These are phyloP conservation scores for Lunularia cruciata DNA, from an alignment of 225 moss, liverwort and hornwort species.

Conservation along the genomic window DNA sequence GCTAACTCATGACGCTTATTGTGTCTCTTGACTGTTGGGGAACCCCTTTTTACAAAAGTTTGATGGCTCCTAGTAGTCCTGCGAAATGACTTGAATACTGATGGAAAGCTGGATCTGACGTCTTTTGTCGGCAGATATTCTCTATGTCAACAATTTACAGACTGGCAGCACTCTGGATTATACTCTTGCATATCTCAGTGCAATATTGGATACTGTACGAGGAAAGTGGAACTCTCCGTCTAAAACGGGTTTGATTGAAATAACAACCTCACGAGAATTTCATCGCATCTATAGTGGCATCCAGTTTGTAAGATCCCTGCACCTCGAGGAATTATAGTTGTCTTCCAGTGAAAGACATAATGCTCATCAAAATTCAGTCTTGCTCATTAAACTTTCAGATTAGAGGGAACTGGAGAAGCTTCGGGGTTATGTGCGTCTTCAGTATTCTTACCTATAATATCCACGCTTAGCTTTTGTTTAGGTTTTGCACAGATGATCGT, in stretches of 20 bases:
- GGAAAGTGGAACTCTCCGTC: conserved; percentile 91
- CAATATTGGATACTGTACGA: conserved; percentile 82
- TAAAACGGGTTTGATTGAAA: conserved; percentile 95
- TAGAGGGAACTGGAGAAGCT: too few species aligned
- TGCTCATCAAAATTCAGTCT: too few species aligned
- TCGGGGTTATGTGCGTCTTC: too few species aligned
- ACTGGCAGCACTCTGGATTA: conserved; percentile 98
- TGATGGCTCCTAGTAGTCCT: too few species aligned
- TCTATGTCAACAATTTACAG: conserved; percentile 96
- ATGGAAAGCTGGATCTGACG: background rate
- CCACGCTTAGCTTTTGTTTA: too few species aligned
- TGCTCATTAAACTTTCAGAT: too few species aligned
- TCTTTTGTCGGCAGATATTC: conserved; percentile 63
- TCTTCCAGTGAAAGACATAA: too few species aligned
- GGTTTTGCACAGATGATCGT: too few species aligned
- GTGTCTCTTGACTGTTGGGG: too few species aligned
- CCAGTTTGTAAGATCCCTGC: conserved; percentile 65
- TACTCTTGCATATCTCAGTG: conserved; percentile 94
- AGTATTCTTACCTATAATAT: too few species aligned
- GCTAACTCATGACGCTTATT: background rate
- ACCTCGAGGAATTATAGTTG: too few species aligned
- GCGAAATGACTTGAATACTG: background rate
- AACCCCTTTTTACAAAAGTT: too few species aligned
- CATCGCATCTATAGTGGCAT: conserved; percentile 94
- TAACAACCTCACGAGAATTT: conserved; percentile 93